Evolutionary conservation across 805 yeast species (phyloP).

Genomic region (Isabelozyma rhagii): DNA sequence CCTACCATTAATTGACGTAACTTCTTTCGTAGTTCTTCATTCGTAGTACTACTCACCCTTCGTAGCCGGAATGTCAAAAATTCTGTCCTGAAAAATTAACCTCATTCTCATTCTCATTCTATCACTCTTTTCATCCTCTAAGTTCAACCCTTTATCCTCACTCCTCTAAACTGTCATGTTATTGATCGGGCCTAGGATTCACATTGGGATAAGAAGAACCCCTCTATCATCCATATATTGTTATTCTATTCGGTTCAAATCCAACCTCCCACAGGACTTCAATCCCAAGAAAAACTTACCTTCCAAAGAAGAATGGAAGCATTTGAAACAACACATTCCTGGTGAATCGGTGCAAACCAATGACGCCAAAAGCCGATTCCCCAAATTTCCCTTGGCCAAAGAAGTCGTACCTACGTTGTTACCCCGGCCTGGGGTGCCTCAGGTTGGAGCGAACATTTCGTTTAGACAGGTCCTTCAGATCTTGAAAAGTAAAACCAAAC

Average conservation of each 20-base stretch:
- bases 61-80: neutral
- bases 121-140: neutral
- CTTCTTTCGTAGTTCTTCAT: neutral
- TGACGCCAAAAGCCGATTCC: conserved; percentile 55
- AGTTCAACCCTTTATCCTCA: neutral
- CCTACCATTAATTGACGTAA: no score
- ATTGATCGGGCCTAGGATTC: neutral
- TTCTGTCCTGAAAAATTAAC: neutral
- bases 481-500: conserved; percentile 51
- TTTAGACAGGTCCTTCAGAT: conserved; percentile 62
- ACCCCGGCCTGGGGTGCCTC: conserved; percentile 77
- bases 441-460: conserved; percentile 53
- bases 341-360: conserved; percentile 47
- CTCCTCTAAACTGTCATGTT: neutral
- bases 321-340: conserved; percentile 50
- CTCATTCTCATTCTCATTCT: neutral
- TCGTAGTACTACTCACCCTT: neutral
- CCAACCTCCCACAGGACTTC: conserved; percentile 28
- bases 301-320: conserved; percentile 39
- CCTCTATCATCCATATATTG: neutral
- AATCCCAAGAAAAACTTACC: conserved; percentile 29
- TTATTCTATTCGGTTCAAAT: conserved; percentile 13
- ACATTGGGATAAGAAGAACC: neutral
- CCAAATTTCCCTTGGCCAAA: conserved; percentile 62
- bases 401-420: conserved; percentile 63